Conservation (phyloP, 1,284 basidiomycete species). For the Kwoniella shivajii region DNA sequence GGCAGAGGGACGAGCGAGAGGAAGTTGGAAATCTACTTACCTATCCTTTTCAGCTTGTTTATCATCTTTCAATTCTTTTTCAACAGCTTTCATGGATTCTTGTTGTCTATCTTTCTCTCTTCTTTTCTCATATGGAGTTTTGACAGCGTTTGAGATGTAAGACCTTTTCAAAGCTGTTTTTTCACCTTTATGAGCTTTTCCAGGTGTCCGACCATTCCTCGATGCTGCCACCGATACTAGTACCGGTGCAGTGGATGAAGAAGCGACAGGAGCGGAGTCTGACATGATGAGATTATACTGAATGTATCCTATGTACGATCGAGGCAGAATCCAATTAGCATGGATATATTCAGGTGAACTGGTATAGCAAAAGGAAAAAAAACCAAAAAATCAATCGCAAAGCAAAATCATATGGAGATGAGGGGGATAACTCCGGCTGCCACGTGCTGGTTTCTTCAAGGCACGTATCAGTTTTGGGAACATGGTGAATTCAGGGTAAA, state of each 20-base stretch:
- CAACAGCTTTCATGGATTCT: constrained; percentile 47
- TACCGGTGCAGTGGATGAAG: constrained; percentile 10
- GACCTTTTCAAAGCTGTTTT: constrained; percentile 46
- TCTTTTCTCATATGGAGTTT: constrained; percentile 47
- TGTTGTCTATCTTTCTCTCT: constrained; percentile 44
- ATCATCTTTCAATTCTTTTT: constrained; percentile 54
- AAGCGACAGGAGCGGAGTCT: constrained; percentile 13
- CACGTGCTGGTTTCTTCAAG: not conserved
- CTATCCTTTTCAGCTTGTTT: constrained; percentile 45
- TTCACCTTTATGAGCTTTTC: constrained; percentile 51
- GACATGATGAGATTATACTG: constrained; percentile 9
- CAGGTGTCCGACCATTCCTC: constrained; percentile 44
- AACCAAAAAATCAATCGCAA: not conserved
- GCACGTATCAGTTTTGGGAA: not conserved
- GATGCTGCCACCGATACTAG: constrained; percentile 27
- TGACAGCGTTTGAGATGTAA: constrained; percentile 42
- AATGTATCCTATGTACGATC: no score
- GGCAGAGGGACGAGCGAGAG: not conserved
- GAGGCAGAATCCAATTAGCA: no score
- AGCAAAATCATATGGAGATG: not conserved
- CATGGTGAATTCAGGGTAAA: not conserved
- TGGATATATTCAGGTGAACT: not conserved
- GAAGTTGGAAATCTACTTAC: constrained; percentile 16
- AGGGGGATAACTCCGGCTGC: no score
- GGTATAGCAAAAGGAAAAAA: not conserved